phyloP scores from a whole-genome alignment of 2,329 filamentous ascomycete species.

The Rutstroemia sp. region DNA sequence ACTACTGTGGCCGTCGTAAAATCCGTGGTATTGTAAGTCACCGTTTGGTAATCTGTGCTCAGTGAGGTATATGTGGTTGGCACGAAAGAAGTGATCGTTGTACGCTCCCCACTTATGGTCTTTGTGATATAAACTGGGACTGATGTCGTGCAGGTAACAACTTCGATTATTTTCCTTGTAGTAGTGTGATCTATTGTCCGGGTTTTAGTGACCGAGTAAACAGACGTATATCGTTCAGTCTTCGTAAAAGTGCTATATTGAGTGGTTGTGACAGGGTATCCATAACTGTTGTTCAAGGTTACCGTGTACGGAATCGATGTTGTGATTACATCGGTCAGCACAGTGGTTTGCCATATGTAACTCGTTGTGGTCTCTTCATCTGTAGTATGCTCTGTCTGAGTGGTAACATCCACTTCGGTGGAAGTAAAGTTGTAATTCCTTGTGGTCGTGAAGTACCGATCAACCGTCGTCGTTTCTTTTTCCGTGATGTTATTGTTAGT shows the following conservation, averaged over 20 bases:
- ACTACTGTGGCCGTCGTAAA: not conserved
- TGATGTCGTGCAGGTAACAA: not conserved
- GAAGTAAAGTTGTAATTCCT: conserved; percentile 7
- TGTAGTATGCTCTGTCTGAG: conserved; percentile 2
- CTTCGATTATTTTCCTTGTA: not conserved
- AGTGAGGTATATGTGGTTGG: conserved; percentile 7
- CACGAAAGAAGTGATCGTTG: conserved; percentile 10
- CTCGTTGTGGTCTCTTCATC: conserved; percentile 7
- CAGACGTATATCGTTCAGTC: conserved; percentile 12
- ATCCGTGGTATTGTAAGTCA: not conserved
- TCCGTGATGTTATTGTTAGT: not conserved
- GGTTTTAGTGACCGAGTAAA: not conserved
- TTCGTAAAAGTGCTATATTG: conserved; percentile 15
- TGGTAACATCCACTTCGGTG: not conserved
- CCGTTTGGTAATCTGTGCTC: not conserved
- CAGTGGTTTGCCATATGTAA: conserved; percentile 6
- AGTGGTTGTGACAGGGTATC: conserved; percentile 15
- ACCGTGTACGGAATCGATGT: conserved; percentile 16
- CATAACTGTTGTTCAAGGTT: conserved; percentile 15
- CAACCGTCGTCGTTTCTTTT: not conserved
- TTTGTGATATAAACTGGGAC: not conserved
- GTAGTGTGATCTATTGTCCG: not conserved
- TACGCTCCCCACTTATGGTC: not conserved
- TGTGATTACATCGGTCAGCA: conserved; percentile 10
- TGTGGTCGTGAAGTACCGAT: not conserved